Percentiles rank a stretch among this genome's conserved stretches.
These are phyloP conservation scores for Globisporangium nunn DNA, from an alignment of 352 stramenopile species.

Conservation along the genomic window DNA sequence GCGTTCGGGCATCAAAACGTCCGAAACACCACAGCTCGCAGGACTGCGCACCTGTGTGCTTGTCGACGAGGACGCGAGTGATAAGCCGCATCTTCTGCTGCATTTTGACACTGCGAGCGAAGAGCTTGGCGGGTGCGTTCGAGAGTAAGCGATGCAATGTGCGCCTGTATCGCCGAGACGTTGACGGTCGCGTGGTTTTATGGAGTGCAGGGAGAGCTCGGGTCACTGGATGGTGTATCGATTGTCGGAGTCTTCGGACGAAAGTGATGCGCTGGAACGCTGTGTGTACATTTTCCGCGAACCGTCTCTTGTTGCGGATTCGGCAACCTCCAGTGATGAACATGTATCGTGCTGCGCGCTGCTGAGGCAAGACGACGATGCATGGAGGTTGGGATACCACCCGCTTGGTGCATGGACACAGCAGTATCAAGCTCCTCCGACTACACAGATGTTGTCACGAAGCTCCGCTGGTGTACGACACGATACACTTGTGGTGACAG, in stretches of 20 bases:
- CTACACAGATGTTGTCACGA: no score
- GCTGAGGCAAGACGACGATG: not conserved
- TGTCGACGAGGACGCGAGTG: constrained; percentile 3
- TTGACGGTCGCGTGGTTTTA: not conserved
- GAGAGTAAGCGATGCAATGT: not conserved
- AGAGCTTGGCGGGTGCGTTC: not conserved
- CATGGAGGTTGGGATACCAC: not conserved
- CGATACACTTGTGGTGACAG: constrained; percentile 30
- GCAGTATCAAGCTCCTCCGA: not conserved
- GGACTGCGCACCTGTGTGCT: constrained; percentile 6
- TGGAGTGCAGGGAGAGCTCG: not conserved
- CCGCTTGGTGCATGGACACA: not conserved
- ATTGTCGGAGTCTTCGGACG: not conserved
- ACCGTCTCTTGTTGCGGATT: not conserved
- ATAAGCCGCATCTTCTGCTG: constrained; percentile 11
- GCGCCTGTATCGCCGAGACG: not conserved
- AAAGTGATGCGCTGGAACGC: not conserved
- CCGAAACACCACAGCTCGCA: not conserved
- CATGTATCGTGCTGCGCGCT: constrained; percentile 10
- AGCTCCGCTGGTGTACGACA: constrained; percentile 11
- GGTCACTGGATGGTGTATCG: constrained; percentile 2
- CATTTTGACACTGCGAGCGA: constrained; percentile 3
- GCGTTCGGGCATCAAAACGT: not conserved
- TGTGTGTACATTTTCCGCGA: constrained; percentile 3
- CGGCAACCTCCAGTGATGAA: not conserved